Evolutionary conservation across 2,329 filamentous ascomycete genomes (phyloP), one percentile per base, ranked within the genome.

Genomic region (Dothistroma septosporum): DNA sequence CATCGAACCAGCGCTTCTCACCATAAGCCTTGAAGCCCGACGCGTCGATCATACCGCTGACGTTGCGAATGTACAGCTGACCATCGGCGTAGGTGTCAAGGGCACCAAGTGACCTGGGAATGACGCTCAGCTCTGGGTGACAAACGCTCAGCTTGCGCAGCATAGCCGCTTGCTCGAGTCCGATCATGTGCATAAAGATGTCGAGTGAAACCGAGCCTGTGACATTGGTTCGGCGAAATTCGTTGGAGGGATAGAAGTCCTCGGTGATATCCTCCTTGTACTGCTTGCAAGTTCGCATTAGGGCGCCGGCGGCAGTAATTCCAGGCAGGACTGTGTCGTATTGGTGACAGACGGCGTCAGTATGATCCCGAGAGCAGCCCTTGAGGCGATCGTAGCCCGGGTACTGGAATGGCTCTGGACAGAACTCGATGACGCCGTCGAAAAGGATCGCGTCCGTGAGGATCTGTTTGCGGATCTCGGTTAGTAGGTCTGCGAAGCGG

Each of bases 231-330:
- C 67, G 67, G 21, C 62, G 61, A 72, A 82, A 82, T 22, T 74
- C 73, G 69, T 81, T 79, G 14, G 66, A 65, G 4, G 74, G 72
- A 65, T 82, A 83, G 16, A 82, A 73, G 4, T 81, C 70, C 16
- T 73, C 69, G 0, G 67, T 66, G 1, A 75, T 76, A 72, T 80
- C 78, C 10, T 66, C 35, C 67, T 76, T 65, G 60, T 77, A 70
- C 24, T 71, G 70, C 33, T 57, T 60, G 58, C 46, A 63, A 35
- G 55, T 31, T 16, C 61, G 60, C 16, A 67, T 55, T 12, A 65
- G 52, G 31, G 41, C 33, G 5, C 32, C 10, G 28, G 33, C 4
- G 8, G 28, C 11, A n/a, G 19, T 4, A 19, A 49, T 4, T n/a
- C 11, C 5, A 24, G 19, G 21, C 11, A 8, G 7, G 21, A 49